phyloP scores from a whole-genome alignment of 352 stramenopile species.

The Globisporangium acanthophoron region DNA sequence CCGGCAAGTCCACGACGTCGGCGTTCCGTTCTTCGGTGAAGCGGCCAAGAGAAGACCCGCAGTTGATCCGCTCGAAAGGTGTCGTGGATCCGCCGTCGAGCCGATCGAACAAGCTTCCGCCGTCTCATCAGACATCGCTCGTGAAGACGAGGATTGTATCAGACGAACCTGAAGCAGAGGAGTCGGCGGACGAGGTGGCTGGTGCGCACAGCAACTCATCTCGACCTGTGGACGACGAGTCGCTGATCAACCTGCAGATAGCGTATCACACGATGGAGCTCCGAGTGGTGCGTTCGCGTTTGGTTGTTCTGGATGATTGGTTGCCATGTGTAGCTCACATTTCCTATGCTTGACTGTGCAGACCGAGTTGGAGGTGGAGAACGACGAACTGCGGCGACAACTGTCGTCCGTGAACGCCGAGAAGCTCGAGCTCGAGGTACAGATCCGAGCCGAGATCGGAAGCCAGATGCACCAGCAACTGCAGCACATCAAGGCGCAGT shows the following conservation, averaged over 20 bases:
- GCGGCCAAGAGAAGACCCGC: not conserved
- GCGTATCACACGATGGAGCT: slow-evolving; percentile 3
- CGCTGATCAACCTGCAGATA: not conserved
- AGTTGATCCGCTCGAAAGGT: not conserved
- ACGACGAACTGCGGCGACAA: slow-evolving; percentile 52
- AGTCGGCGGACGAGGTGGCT: not conserved
- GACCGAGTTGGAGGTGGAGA: slow-evolving; percentile 43
- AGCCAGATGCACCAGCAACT: slow-evolving; percentile 68
- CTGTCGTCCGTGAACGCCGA: slow-evolving; percentile 41
- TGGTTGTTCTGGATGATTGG: not conserved
- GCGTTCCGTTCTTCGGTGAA: slow-evolving; percentile 1
- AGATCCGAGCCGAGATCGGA: slow-evolving; percentile 55
- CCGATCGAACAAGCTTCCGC: not conserved
- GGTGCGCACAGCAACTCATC: not conserved
- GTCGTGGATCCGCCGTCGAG: not conserved
- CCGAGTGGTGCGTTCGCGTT: slow-evolving; percentile 12
- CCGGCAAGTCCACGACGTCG: slow-evolving; percentile 1
- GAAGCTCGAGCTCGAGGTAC: slow-evolving; percentile 57
- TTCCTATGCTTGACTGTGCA: slow-evolving; percentile 13
- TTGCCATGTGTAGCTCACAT: not conserved
- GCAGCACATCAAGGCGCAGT: slow-evolving; percentile 56
- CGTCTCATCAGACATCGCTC: too few relatives aligned
- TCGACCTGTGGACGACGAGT: not conserved
- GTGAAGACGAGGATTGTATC: too few relatives aligned
- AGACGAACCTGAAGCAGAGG: too few relatives aligned